Conservation (phyloP, 306 rosid species). For the Oemleria cerasiformis region DNA sequence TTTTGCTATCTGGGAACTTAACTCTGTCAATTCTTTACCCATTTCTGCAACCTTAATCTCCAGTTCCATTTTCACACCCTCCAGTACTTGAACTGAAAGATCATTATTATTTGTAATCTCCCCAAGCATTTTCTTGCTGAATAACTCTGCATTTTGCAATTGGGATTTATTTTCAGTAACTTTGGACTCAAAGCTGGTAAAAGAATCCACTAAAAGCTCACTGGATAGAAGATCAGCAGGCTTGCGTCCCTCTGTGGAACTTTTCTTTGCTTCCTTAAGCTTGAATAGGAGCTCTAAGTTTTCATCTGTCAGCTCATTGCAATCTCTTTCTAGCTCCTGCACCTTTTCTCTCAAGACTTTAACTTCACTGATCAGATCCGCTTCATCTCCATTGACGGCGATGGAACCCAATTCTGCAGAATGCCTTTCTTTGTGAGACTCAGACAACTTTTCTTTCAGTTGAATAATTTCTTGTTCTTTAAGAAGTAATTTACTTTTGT, state of each 20-base stretch:
- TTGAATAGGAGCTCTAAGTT: slow-evolving; percentile 82
- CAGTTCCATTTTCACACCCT: slow-evolving; percentile 29
- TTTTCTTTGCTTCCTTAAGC: slow-evolving; percentile 69
- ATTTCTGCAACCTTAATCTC: slow-evolving; percentile 31
- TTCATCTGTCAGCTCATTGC: slow-evolving; percentile 91
- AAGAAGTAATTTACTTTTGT: slow-evolving; percentile 36
- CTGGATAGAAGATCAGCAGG: slow-evolving; percentile 32
- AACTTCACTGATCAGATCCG: slow-evolving; percentile 51
- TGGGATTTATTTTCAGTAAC: slow-evolving; percentile 35
- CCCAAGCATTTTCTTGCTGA: slow-evolving; percentile 23
- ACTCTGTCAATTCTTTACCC: slow-evolving; percentile 32
- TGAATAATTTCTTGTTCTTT: slow-evolving; percentile 54
- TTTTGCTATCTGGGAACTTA: slow-evolving; percentile 22
- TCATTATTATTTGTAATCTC: slow-evolving; percentile 23
- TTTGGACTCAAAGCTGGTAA: slow-evolving; percentile 50
- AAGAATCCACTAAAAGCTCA: slow-evolving; percentile 35
- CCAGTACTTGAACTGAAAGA: slow-evolving; percentile 21
- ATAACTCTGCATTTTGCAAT: slow-evolving; percentile 30
- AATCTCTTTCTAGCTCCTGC: slow-evolving; percentile 86
- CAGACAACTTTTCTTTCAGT: slow-evolving; percentile 40
- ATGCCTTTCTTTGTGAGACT: slow-evolving; percentile 39
- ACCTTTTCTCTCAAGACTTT: slow-evolving; percentile 65
- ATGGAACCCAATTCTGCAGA: slow-evolving; percentile 35
- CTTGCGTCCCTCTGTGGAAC: slow-evolving; percentile 29
- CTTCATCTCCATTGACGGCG: slow-evolving; percentile 42